Evolutionary conservation across 2,329 filamentous ascomycete species (phyloP).

Genomic region (Fusarium tricinctum): DNA sequence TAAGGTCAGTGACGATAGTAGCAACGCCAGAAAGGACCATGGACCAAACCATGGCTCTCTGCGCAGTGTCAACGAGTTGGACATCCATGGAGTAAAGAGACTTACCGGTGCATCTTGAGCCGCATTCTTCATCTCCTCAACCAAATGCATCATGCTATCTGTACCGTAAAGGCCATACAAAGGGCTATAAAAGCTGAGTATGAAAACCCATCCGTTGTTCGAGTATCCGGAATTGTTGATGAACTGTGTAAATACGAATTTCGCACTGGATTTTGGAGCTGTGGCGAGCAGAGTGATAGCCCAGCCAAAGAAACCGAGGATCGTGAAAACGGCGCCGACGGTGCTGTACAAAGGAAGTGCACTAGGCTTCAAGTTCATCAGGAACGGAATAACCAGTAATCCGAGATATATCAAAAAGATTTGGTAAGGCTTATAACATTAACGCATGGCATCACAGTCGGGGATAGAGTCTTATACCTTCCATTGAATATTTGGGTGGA

Average conservation of each 20-base stretch:
- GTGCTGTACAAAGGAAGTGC: slow-evolving; percentile 24
- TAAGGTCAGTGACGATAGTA: slow-evolving; percentile 13
- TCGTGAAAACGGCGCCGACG: slow-evolving; percentile 22
- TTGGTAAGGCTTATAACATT: slow-evolving; percentile 10
- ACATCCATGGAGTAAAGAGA: fast-evolving
- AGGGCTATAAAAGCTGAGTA: slow-evolving; percentile 21
- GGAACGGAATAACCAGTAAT: slow-evolving; percentile 1
- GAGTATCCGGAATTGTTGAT: slow-evolving; percentile 28
- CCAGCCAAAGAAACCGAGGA: slow-evolving; percentile 29
- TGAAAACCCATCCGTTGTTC: slow-evolving; percentile 20
- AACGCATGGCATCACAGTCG: background rate
- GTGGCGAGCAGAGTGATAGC: slow-evolving; percentile 9
- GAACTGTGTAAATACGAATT: slow-evolving; percentile 21
- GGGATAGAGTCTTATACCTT: background rate
- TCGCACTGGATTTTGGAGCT: slow-evolving; percentile 7
- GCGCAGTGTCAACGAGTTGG: background rate
- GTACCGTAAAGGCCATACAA: slow-evolving; percentile 25
- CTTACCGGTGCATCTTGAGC: slow-evolving; percentile 20
- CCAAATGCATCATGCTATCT: slow-evolving; percentile 30
- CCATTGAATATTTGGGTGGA: slow-evolving; percentile 22
- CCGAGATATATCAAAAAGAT: slow-evolving; percentile 19
- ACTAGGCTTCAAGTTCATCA: slow-evolving; percentile 20
- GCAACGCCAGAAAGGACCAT: slow-evolving; percentile 24
- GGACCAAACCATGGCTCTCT: slow-evolving; percentile 33
- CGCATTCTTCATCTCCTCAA: slow-evolving; percentile 33